phyloP scores from a whole-genome alignment of 257 asterid species.

The Haberlea rhodopensis region DNA sequence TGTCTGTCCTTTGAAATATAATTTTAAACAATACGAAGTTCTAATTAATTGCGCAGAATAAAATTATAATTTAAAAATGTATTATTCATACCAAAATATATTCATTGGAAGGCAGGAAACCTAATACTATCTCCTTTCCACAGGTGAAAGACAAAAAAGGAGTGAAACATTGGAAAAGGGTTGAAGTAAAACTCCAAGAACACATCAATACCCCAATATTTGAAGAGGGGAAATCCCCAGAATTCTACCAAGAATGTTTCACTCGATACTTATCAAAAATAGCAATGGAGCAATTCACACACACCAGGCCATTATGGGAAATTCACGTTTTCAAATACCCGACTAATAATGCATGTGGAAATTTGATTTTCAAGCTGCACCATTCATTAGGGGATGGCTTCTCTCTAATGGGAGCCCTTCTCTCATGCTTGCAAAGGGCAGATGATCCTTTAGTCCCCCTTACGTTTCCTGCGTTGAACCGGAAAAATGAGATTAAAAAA shows the following conservation, averaged over 20 bases:
- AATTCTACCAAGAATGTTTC: slow-evolving; percentile 45
- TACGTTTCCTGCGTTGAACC: slow-evolving; percentile 42
- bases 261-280: slow-evolving; percentile 47
- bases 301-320: slow-evolving; percentile 64
- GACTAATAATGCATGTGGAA: slow-evolving; percentile 44
- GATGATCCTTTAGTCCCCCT: slow-evolving; percentile 55
- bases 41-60: too few relatives aligned
- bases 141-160: slow-evolving; percentile 53
- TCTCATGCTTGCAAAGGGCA: slow-evolving; percentile 59
- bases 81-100: too few relatives aligned
- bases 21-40: too few relatives aligned
- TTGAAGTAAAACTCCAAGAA: slow-evolving; percentile 44
- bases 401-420: slow-evolving; percentile 75
- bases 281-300: slow-evolving; percentile 37
- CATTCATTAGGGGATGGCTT: slow-evolving; percentile 78
- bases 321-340: slow-evolving; percentile 64
- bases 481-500: neutral
- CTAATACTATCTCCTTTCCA: neutral
- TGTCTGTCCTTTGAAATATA: too few relatives aligned
- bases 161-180: slow-evolving; percentile 56
- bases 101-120: too few relatives aligned
- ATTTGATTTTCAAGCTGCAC: slow-evolving; percentile 52
- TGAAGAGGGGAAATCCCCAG: slow-evolving; percentile 30
- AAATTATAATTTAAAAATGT: too few relatives aligned
- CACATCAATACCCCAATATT: slow-evolving; percentile 45